Conservation (phyloP, 1,284 basidiomycete species). For the Sanghuangporus sanghuang region DNA sequence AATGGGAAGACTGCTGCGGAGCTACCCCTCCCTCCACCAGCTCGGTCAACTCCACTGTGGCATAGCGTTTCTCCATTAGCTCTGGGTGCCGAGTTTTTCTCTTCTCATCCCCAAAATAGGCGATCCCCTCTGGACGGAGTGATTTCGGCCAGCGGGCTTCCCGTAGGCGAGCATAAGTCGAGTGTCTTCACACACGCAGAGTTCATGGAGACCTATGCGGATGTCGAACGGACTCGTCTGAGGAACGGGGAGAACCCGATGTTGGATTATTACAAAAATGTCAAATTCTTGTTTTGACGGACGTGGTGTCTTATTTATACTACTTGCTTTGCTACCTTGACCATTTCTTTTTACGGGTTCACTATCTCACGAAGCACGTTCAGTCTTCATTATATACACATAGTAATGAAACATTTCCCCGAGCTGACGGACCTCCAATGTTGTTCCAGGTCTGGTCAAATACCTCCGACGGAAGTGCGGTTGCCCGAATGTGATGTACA, state of each 20-base stretch:
- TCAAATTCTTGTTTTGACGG: slow-evolving; percentile 74
- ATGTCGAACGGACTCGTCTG: slow-evolving; percentile 60
- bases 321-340: background rate
- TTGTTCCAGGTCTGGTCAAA: slow-evolving; percentile 49
- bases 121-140: slow-evolving; percentile 62
- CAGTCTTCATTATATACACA: slow-evolving; percentile 50
- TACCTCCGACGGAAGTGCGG: slow-evolving; percentile 84
- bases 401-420: slow-evolving; percentile 86
- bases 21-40: slow-evolving; percentile 28
- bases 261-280: slow-evolving; percentile 85
- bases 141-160: slow-evolving; percentile 66
- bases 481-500: slow-evolving; percentile 89
- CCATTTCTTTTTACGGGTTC: background rate
- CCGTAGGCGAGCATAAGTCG: slow-evolving; percentile 75
- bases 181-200: slow-evolving; percentile 80
- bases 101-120: slow-evolving; percentile 53
- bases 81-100: slow-evolving; percentile 64
- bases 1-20: slow-evolving; percentile 41
- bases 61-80: slow-evolving; percentile 45
- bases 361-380: background rate
- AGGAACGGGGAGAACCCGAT: slow-evolving; percentile 84
- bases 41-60: slow-evolving; percentile 45
- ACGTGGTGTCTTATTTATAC: background rate
- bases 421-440: slow-evolving; percentile 56
- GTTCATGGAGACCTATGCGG: slow-evolving; percentile 80